Conservation (phyloP, 305 asterid genomes). For the Ilex paraguariensis region DNA sequence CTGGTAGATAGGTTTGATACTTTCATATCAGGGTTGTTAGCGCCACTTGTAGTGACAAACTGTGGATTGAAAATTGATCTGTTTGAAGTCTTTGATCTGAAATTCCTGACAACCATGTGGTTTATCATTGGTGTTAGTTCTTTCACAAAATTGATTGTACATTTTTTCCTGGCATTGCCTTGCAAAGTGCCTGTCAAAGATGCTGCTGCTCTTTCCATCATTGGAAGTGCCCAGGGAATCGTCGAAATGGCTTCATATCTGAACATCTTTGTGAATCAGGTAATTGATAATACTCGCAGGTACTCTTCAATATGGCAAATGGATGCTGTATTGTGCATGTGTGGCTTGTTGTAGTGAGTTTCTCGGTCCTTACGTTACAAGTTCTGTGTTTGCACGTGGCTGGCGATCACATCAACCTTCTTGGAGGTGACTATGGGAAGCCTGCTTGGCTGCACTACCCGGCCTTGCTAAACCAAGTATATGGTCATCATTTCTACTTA, state of each 20-base stretch:
- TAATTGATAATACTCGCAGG: background rate
- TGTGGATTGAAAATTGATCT: slow-evolving; percentile 71
- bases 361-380: no score
- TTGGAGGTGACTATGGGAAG: no score
- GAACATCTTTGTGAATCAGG: slow-evolving; percentile 53
- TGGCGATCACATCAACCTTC: background rate
- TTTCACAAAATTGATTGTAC: slow-evolving; percentile 30
- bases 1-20: slow-evolving; percentile 72
- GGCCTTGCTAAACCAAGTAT: no score
- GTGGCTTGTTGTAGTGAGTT: no score
- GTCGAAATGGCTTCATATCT: slow-evolving; percentile 70
- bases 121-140: slow-evolving; percentile 16
- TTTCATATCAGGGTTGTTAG: slow-evolving; percentile 54
- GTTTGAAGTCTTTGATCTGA: slow-evolving; percentile 41
- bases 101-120: slow-evolving; percentile 39
- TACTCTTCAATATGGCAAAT: background rate
- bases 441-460: no score
- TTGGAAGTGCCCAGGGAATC: slow-evolving; percentile 74
- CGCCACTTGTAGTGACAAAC: slow-evolving; percentile 68
- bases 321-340: no score
- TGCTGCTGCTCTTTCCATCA: slow-evolving; percentile 63
- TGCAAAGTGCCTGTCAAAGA: slow-evolving; percentile 72
- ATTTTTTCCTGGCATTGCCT: slow-evolving; percentile 45
- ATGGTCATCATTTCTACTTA: no score
- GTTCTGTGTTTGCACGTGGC: background rate